Evolutionary conservation across 345 rosid species (phyloP).

Genomic region (Brassica carinata): DNA sequence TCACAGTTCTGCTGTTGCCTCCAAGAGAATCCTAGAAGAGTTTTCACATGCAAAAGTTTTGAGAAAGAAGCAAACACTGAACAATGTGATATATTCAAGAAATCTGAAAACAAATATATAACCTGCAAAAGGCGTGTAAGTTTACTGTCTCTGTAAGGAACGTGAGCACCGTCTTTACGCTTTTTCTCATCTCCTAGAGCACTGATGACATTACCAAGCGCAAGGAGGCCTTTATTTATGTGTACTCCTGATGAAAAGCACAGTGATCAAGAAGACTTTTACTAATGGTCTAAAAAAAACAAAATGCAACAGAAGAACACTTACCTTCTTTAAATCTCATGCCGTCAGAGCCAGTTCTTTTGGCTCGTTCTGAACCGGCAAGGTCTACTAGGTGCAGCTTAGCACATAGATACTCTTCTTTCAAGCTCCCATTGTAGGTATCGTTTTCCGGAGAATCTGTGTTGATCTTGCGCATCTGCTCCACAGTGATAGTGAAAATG

Average conservation of each 20-base stretch:
- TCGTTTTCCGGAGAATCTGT: slow-evolving; percentile 61
- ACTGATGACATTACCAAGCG: slow-evolving; percentile 98
- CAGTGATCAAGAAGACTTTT: slow-evolving; percentile 14
- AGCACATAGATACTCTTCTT: slow-evolving; percentile 96
- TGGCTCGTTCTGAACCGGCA: slow-evolving; percentile 98
- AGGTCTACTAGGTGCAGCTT: slow-evolving; percentile 98
- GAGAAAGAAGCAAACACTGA: slow-evolving; percentile 15
- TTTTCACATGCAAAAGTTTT: not conserved
- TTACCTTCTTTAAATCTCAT: slow-evolving; percentile 96
- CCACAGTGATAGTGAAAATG: slow-evolving; percentile 92
- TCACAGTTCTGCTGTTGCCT: slow-evolving; percentile 97
- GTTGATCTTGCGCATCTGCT: slow-evolving; percentile 84
- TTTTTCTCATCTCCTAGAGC: slow-evolving; percentile 98
- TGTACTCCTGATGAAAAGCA: slow-evolving; percentile 71
- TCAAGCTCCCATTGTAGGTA: slow-evolving; percentile 66
- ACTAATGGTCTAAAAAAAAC: not conserved
- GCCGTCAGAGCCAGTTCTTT: slow-evolving; percentile 99
- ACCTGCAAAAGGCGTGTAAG: slow-evolving; percentile 98
- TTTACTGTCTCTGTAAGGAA: slow-evolving; percentile 98
- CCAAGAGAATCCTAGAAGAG: slow-evolving; percentile 88
- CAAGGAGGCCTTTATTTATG: slow-evolving; percentile 96
- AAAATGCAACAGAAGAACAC: slow-evolving; percentile 21
- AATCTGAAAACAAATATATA: not conserved
- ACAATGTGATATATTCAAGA: not conserved
- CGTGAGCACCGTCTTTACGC: slow-evolving; percentile 91